Base-by-base conservation (phyloP, 2,329 filamentous ascomycete genomes). In the Colletotrichum sp. region DNA sequence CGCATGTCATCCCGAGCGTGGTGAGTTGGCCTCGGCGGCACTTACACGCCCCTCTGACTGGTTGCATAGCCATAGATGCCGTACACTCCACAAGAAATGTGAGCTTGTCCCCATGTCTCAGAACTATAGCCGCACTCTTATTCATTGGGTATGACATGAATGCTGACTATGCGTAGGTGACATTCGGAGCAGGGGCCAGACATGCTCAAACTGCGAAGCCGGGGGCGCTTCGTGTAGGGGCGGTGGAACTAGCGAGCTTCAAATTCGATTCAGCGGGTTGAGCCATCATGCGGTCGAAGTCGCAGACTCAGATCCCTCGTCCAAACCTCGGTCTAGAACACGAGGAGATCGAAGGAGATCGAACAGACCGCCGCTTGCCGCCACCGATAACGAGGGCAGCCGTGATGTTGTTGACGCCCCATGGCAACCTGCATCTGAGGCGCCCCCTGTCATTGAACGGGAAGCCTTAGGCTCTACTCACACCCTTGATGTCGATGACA, bases 41-140 rank as follows among this genome's bases (percentile, higher is more conserved):
- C 26, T 26, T 59, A 59, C 21, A 28, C 26, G 21, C 55, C 10
- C 55, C 2, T 59, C 55, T 59, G 55, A 59, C 55, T 24, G 21
- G 9, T 26, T 24, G 21, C 26, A 12, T 28, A 59, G 55, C 55
- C 55, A 59, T 18, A 59, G 24, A 59, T 59, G 55, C 9, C 55
- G 55, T 59, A 26, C 55, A 6, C 55, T 59, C 16, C 55, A 59
- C 16, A 59, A 59, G 55, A 59, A 59, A 59, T 59, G 55, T 59
- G 43, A 59, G 55, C 26, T 59, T 28, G 16, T 16, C 24, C 52
- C 55, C 55, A 28, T 59, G 55, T 28, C 55, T 28, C 13, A 1
- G 43, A 52, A 21, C n/a, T 52, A 52, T 13, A 28, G 55, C 26
- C 21, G 7, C 24, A 26, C 2, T 28, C 55, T 57, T 4, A 28